A percentile compares a stretch with the other conserved stretches of the same genome.
Evolutionary conservation across 805 yeast genomes (phyloP).

Genomic region (Metschnikowia similis): DNA sequence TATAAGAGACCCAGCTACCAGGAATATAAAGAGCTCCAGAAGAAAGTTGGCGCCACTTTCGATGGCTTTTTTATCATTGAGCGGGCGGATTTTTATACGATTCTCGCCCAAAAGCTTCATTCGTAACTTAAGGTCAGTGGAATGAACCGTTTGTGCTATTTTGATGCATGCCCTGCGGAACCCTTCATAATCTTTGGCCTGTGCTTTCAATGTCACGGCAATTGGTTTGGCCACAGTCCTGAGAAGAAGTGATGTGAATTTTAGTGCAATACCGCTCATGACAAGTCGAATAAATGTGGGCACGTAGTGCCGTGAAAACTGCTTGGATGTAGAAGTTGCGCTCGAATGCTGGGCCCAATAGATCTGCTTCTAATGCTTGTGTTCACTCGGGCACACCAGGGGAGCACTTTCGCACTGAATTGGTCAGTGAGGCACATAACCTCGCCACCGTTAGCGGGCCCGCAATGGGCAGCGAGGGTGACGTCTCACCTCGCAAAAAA

Average conservation of each 20-base stretch:
- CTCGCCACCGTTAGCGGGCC: background rate
- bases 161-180: slow-evolving; percentile 61
- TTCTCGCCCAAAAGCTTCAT: slow-evolving; percentile 55
- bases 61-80: slow-evolving; percentile 77
- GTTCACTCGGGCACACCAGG: background rate
- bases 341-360: background rate
- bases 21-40: slow-evolving; percentile 71
- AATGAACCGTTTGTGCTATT: slow-evolving; percentile 70
- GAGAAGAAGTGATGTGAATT: slow-evolving; percentile 65
- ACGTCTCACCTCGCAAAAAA: background rate
- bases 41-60: slow-evolving; percentile 78
- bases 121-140: slow-evolving; percentile 58
- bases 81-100: slow-evolving; percentile 60
- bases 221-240: slow-evolving; percentile 78
- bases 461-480: background rate
- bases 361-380: background rate
- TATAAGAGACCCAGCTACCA: slow-evolving; percentile 75
- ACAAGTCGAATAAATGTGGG: background rate
- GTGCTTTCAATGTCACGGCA: slow-evolving; percentile 64
- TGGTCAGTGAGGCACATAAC: background rate
- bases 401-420: background rate
- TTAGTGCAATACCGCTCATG: slow-evolving; percentile 77
- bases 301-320: background rate
- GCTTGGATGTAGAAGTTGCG: background rate
- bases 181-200: slow-evolving; percentile 66